Base-by-base conservation (phyloP, 345 rosid genomes). In the Rhizophora apiculata region DNA sequence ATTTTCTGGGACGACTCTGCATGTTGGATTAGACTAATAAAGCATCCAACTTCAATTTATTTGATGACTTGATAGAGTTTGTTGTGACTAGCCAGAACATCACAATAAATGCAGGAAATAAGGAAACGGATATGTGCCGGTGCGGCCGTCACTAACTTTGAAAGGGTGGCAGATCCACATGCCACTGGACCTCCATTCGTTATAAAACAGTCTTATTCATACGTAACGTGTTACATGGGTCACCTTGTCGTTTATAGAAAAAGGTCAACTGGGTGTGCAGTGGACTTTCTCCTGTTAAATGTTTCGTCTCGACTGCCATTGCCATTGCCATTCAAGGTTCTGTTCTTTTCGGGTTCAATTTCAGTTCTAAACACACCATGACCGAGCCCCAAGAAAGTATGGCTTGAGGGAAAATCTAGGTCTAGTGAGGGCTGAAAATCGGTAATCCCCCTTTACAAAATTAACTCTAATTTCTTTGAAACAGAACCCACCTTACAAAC, bases 121-220 rank as follows among this genome's bases (percentile, higher is more conserved):
- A 65, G 52, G 52, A 26, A 60, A 43, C 15, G 6, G n/a, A 8
- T 8, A 8, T 8, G 37, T 32, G 67, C 3, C 51, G 34, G 56
- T 34, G 69, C 8, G 48, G 36, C 24, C 9, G 27, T 52, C 52
- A 76, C 54, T 65, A 81, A 82, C 79, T 63, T 68, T 62, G 56
- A 61, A 68, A 68, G 51, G 13, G 63, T 48, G 73, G 68, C 81
- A 76, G 62, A 56, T 19, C 58, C 52, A 62, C 58, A 55, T 68
- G 77, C 21, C 15, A 27, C 8, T 11, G 13, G 68, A 10, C 57
- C 11, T 39, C 58, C 34, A 54, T 46, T 20, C 20, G 36, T 5
- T 65, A 65, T 20, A 61, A 61, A 39, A 11, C 13, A 10, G 15
- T 11, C 16, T 11, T 9, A 39, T 11, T 18, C n/a, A 26, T 27